These are phyloP conservation scores for Isatis tinctoria DNA, from an alignment of 345 rosid species.

Conservation along the genomic window DNA sequence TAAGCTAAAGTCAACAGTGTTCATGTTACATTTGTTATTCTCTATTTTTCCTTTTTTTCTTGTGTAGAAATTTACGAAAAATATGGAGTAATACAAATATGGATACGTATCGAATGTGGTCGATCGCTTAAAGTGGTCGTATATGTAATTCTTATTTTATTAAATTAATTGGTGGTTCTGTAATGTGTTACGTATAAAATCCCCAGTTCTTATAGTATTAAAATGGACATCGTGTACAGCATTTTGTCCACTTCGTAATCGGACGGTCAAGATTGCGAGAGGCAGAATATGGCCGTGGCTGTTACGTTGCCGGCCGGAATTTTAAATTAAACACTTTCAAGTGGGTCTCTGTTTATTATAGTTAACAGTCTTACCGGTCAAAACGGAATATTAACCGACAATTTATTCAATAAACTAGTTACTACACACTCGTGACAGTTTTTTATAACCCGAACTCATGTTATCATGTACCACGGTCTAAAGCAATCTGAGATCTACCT, in stretches of 20 bases:
- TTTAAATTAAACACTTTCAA: constrained; percentile 9
- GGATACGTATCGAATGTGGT: no score
- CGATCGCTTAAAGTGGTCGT: neutral
- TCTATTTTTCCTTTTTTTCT: neutral
- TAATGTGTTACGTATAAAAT: neutral
- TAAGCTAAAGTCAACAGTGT: constrained; percentile 25
- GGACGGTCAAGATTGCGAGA: constrained; percentile 18
- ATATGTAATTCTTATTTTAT: neutral
- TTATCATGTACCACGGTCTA: neutral
- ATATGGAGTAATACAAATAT: neutral
- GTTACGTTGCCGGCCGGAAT: constrained; percentile 23
- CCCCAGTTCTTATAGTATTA: neutral
- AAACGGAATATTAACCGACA: constrained; percentile 19
- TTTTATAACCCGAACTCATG: neutral
- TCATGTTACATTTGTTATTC: neutral
- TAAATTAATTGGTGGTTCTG: neutral
- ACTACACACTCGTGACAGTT: neutral
- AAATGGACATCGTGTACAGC: constrained; percentile 17
- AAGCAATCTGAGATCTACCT: constrained; percentile 9
- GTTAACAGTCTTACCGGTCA: constrained; percentile 24
- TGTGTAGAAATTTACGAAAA: neutral
- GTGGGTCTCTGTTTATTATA: constrained; percentile 13
- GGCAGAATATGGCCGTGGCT: constrained; percentile 16
- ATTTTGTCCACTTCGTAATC: constrained; percentile 2
- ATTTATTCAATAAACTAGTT: constrained; percentile 2